Evolutionary conservation across 2,329 filamentous ascomycete genomes (phyloP), one percentile per base, ranked within the genome.

Genomic region (Calonectria pteridis): DNA sequence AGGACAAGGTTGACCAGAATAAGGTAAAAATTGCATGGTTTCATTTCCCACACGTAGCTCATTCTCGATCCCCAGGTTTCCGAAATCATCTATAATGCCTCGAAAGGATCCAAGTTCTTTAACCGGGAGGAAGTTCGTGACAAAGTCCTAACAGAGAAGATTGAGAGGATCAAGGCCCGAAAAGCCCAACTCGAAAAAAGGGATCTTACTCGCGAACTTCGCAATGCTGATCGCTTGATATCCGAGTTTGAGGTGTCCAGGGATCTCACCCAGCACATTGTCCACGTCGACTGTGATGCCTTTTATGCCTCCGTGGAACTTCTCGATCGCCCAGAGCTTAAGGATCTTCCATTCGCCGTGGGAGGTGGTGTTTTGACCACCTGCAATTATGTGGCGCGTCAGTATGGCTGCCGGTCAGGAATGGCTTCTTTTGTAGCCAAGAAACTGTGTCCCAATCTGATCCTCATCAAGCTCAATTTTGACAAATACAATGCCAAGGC

Each of bases 381-480:
- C 0, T 93, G 91, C 82, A 99, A 98, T 82, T 99, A 99, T 82
- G 89, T 94, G 78, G 97, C 97, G 1, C 91, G 97, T 26, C 94
- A 94, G 79, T 98, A 94, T 83, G 97, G 97, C 20, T 97, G 95
- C 78, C 92, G 97, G 40, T 97, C 94, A 78, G 97, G 96, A 26
- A 99, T 99, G 97, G 97, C 97, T 9, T 92, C 94, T 6, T 98
- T 98, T 81, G 96, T 98, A 35, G 97, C 97, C 18, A 95, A 94
- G 87, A 98, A 98, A 84, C 89, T 99, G 1, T 99, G 97, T 76
- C 97, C 97, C 0, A 88, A 95, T 72, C 88, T 99, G 35, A 90
- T 98, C 23, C 91, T 95, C 67, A 85, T 99, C 18, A 94, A 94
- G 7, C 89, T 95, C 73, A 97, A 98, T 81, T 98, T 97, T 80